phyloP scores from a whole-genome alignment of 2,329 filamentous ascomycete genomes.

The Fusarium anguioides region DNA sequence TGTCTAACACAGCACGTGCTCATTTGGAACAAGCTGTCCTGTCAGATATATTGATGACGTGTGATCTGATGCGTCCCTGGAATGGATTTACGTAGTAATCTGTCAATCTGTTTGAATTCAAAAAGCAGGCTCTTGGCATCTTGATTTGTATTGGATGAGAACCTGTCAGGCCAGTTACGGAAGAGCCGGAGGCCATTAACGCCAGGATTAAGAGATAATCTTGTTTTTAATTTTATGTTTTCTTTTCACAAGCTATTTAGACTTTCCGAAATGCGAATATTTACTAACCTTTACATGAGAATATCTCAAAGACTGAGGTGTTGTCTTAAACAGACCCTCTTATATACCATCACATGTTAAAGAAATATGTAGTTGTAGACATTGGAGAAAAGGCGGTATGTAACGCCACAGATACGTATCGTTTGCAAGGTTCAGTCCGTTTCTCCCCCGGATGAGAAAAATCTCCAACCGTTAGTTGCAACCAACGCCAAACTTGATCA shows the following conservation, averaged over 20 bases:
- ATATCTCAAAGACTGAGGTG: conserved; percentile 23
- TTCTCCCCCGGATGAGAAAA: conserved; percentile 28
- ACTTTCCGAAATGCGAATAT: not conserved
- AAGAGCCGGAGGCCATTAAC: conserved; percentile 20
- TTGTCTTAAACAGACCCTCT: conserved; percentile 10
- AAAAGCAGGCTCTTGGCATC: conserved; percentile 17
- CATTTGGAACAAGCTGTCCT: not conserved
- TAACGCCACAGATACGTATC: conserved; percentile 39
- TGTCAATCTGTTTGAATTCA: conserved; percentile 2
- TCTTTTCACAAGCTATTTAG: not conserved
- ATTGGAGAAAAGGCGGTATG: conserved; percentile 38
- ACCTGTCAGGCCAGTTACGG: conserved; percentile 26
- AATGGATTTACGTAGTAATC: too few relatives aligned
- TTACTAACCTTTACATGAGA: not conserved
- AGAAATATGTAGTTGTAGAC: not conserved
- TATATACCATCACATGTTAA: conserved; percentile 32
- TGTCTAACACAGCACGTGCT: conserved; percentile 15
- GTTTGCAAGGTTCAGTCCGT: conserved; percentile 21
- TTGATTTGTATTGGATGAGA: conserved; percentile 15
- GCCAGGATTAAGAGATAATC: conserved; percentile 19
- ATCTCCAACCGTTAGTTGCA: conserved; percentile 28
- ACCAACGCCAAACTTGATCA: conserved; percentile 35
- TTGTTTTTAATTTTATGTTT: conserved; percentile 32
- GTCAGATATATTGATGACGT: conserved; percentile 17
- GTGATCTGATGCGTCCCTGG: conserved; percentile 16